Evolutionary conservation across 257 asterid species (phyloP).

Genomic region (Solanum arcanum): DNA sequence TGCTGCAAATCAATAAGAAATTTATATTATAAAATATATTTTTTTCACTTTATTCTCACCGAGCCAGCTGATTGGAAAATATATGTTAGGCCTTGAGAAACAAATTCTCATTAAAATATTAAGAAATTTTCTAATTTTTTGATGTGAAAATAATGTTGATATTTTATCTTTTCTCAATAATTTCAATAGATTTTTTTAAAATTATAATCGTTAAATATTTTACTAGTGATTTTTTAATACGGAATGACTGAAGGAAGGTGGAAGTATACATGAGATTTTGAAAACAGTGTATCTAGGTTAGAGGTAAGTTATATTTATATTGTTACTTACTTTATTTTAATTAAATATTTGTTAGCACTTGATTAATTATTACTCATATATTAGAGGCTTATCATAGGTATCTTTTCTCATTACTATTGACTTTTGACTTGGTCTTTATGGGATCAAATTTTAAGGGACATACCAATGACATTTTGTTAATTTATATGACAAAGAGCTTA

Average conservation of each 20-base stretch:
- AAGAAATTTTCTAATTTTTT: not conserved
- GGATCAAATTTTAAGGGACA: not conserved
- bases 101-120: not conserved
- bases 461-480: not conserved
- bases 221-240: not conserved
- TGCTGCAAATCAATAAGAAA: accelerated
- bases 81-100: not conserved
- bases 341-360: not conserved
- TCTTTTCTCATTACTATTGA: not conserved
- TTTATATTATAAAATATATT: too few species aligned
- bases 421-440: not conserved
- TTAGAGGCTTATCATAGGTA: not conserved
- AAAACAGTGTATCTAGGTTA: not conserved
- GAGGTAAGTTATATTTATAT: not conserved
- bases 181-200: too few species aligned
- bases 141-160: not conserved
- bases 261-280: not conserved
- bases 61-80: too few species aligned
- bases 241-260: not conserved
- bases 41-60: not conserved
- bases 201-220: not conserved
- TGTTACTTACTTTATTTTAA: not conserved
- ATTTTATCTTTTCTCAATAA: too few species aligned
- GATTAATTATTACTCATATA: not conserved
- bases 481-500: not conserved